phyloP scores from a whole-genome alignment of 192 early-diverging fungal genomes.

The Kickxella alabastrina region DNA sequence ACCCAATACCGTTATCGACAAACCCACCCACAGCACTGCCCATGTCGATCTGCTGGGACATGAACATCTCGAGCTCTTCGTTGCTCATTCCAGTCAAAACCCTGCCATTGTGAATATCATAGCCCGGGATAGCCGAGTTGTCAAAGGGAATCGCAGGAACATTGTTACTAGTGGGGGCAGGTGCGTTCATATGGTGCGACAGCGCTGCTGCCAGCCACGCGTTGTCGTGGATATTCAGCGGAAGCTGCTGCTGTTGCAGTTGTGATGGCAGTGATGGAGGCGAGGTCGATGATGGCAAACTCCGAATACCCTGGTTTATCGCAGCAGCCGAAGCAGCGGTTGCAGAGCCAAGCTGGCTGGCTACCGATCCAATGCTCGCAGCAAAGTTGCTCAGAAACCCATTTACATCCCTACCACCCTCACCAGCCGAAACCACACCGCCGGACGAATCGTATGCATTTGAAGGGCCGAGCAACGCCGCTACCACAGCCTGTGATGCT shows the following conservation, averaged over 20 bases:
- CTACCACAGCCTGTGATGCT: neutral
- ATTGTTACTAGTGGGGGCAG: neutral
- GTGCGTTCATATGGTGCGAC: slow-evolving; percentile 4
- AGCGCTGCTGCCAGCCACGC: neutral
- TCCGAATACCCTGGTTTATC: too few species aligned
- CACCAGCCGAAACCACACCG: too few species aligned
- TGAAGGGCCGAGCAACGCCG: too few species aligned
- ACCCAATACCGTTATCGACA: neutral
- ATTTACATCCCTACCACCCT: slow-evolving; percentile 16
- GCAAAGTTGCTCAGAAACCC: slow-evolving; percentile 49
- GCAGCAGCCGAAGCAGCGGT: slow-evolving; percentile 1
- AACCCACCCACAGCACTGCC: neutral
- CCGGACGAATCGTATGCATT: too few species aligned
- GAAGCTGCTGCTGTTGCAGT: slow-evolving; percentile 5
- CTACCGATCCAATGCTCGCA: slow-evolving; percentile 38
- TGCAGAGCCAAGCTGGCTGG: slow-evolving; percentile 37
- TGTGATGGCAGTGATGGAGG: neutral
- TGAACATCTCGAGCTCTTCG: slow-evolving; percentile 2
- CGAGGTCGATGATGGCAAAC: too few species aligned
- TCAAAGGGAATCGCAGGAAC: neutral
- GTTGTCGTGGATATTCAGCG: neutral
- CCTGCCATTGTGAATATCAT: neutral
- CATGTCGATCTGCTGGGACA: slow-evolving; percentile 1
- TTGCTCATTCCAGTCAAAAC: neutral
- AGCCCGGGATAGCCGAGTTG: too few species aligned